Evolutionary conservation across 2,329 filamentous ascomycete genomes (phyloP), one percentile per base, ranked within the genome.

Genomic region (Neofusicoccum ribis): DNA sequence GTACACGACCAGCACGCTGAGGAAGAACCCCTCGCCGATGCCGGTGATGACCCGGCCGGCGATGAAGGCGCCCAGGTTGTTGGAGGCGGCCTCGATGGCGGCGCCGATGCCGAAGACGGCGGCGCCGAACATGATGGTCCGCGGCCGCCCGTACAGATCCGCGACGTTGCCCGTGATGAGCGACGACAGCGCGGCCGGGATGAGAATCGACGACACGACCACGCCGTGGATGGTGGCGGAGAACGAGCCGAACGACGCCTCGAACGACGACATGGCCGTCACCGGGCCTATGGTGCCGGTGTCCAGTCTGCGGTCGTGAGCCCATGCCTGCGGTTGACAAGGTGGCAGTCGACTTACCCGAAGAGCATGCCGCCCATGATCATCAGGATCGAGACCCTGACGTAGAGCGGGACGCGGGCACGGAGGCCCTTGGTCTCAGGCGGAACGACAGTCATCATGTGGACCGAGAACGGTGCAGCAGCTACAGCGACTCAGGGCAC

Each of bases 201-300:
- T 79, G 56, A 89, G 75, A 63, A 89, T 85, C 2, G 81, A 80
- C 0, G 86, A 88, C 3, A 89, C 85, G 1, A 85, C 82, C 15
- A 88, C 77, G 0, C 87, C 87, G 61, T 84, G 83, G 4, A 87
- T 72, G 0, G 80, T 81, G 0, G 86, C 77, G 0, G 84, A 84
- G 41, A 85, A 77, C 5, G 71, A 69, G 0, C 85, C 85, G 52
- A 88, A 84, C 3, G 79, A 78, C 2, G 74, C 64, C 9, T 76
- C 76, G 71, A 86, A 89, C 15, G 77, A 74, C 0, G 78, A 69
- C 86, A 89, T 89, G 2, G 82, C 80, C 0, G 86, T 88, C 0
- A 88, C 81, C 3, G 86, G 83, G 1, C 87, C 86, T 61, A 88
- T 86, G 31, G 80, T 84, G 9, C 85, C 85, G 0, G 85, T 85